Conservation (phyloP, 257 asterid species). For the Solanum sitiens region DNA sequence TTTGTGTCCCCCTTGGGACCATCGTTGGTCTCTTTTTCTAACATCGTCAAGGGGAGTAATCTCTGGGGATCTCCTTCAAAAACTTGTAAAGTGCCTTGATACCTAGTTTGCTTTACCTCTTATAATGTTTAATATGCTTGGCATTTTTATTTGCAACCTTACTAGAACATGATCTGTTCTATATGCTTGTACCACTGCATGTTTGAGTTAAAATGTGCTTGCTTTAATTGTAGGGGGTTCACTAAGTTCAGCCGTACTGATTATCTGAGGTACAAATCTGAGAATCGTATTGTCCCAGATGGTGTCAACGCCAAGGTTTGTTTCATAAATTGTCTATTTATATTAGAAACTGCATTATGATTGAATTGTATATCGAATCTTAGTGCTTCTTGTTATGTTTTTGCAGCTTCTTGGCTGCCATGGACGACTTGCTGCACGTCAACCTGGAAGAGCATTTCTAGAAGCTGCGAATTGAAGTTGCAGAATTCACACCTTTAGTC, state of each 20-base stretch:
- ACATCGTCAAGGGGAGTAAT: too few species aligned
- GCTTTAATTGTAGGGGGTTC: constrained; percentile 5
- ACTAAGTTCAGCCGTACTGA: constrained; percentile 8
- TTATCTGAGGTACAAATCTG: constrained; percentile 3
- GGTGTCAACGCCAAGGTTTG: constrained; percentile 16
- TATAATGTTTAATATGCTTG: neutral
- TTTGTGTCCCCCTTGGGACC: neutral
- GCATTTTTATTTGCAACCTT: neutral
- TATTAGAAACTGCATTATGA: neutral
- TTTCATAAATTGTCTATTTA: neutral
- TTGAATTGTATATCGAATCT: too few species aligned
- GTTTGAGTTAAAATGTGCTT: neutral
- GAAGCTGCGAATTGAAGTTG: neutral
- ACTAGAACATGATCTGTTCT: neutral
- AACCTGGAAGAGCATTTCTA: constrained; percentile 34
- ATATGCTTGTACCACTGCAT: neutral
- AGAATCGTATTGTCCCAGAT: constrained; percentile 6
- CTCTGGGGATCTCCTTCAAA: too few species aligned
- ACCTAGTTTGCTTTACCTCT: neutral
- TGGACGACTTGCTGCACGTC: constrained; percentile 28
- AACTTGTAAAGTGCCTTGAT: neutral
- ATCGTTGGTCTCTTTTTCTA: neutral
- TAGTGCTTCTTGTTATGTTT: neutral
- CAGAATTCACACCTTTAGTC: neutral
- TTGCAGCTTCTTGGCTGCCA: constrained; percentile 37